These are phyloP conservation scores for Nothophoma quercina DNA, from an alignment of 2,329 filamentous ascomycete species.

Conservation along the genomic window DNA sequence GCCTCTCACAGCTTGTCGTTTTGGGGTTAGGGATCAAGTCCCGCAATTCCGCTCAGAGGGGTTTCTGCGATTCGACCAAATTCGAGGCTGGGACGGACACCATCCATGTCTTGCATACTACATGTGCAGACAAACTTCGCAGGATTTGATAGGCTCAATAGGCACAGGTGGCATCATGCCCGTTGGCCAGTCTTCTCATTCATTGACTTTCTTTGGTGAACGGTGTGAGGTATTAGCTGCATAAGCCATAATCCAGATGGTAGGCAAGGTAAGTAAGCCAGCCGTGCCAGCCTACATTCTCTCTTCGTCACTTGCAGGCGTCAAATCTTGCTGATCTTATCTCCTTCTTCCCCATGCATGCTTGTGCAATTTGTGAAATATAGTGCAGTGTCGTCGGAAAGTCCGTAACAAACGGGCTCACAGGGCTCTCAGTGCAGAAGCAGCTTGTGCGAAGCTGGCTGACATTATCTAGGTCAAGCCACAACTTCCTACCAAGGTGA, in stretches of 20 bases:
- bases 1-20: conserved; percentile 6
- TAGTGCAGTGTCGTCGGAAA: background rate
- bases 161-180: conserved; percentile 17
- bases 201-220: conserved; percentile 24
- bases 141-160: conserved; percentile 14
- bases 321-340: conserved; percentile 4
- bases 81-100: conserved; percentile 14
- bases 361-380: background rate
- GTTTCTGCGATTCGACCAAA: conserved; percentile 7
- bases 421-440: background rate
- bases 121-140: conserved; percentile 17
- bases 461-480: conserved; percentile 1
- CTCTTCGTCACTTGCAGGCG: conserved; percentile 16
- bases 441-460: background rate
- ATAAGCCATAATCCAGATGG: conserved; percentile 13
- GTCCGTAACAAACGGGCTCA: background rate
- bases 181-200: conserved; percentile 13
- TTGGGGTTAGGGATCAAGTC: conserved; percentile 15
- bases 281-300: conserved; percentile 20
- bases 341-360: conserved; percentile 1
- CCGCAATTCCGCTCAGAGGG: conserved; percentile 18
- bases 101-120: conserved; percentile 19
- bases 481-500: conserved; percentile 9
- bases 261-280: conserved; percentile 25
- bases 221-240: conserved; percentile 35